Percentiles rank a stretch among this genome's conserved stretches.
Evolutionary conservation across 2,329 filamentous ascomycete genomes (phyloP).

Genomic region (Microdochium trichocladiopsis): DNA sequence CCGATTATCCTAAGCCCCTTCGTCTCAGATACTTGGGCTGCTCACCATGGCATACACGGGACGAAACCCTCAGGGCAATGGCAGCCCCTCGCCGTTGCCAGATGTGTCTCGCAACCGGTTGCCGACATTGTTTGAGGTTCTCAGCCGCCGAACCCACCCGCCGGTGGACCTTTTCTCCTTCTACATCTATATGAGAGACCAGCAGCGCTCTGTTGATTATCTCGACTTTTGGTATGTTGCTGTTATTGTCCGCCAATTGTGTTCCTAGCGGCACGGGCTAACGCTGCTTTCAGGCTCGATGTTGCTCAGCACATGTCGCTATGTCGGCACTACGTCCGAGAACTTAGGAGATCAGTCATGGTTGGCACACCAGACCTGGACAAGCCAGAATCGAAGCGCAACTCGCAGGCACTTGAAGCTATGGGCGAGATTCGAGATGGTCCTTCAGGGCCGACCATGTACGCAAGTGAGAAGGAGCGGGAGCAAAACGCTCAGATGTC

Average conservation of each 20-base stretch:
- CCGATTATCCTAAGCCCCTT: too few species aligned
- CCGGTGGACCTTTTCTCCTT: slow-evolving; percentile 97
- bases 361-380: slow-evolving; percentile 89
- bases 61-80: slow-evolving; percentile 10
- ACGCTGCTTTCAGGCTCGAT: slow-evolving; percentile 67
- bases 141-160: slow-evolving; percentile 87
- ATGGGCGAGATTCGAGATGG: slow-evolving; percentile 59
- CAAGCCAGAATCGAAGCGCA: slow-evolving; percentile 72
- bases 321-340: slow-evolving; percentile 93
- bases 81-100: slow-evolving; percentile 46
- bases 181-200: slow-evolving; percentile 99
- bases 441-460: slow-evolving; percentile 54
- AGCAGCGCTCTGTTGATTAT: slow-evolving; percentile 96
- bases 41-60: slow-evolving; percentile 27
- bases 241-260: neutral
- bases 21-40: too few species aligned
- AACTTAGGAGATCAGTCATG: slow-evolving; percentile 86
- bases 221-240: slow-evolving; percentile 85
- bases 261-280: slow-evolving; percentile 6
- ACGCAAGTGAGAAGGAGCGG: slow-evolving; percentile 62
- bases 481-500: slow-evolving; percentile 87
- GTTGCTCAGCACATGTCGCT: slow-evolving; percentile 98
- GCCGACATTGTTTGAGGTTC: slow-evolving; percentile 90
- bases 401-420: slow-evolving; percentile 70
- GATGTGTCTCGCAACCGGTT: slow-evolving; percentile 71